Evolutionary conservation across 257 asterid genomes (phyloP), one percentile per base, ranked within the genome.

Genomic region (Knoxia roxburghii): DNA sequence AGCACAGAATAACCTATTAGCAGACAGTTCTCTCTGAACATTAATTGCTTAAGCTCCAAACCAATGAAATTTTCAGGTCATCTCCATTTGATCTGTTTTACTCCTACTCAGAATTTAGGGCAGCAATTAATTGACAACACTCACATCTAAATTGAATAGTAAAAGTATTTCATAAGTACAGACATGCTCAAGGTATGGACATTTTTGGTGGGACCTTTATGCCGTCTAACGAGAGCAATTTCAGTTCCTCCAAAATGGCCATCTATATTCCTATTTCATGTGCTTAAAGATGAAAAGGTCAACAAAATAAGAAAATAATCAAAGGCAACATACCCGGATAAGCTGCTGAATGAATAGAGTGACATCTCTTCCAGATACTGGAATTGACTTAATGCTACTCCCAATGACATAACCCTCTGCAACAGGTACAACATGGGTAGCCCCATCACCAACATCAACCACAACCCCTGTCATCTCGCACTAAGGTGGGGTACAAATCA

Each of bases 391-490:
- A 65, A 93, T 90, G 90, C 99, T 93, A 81, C 97, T 82, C 73
- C 97, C 99, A 79, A 93, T 85, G 68, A 88, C 97, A 80, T 90
- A 93, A 77, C 99, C 99, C 45, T 93, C 96, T 33, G 98, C 97
- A 73, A 93, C 97, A 71, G 99, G 97, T 76, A 93, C 99, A 59
- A 90, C 87, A 71, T 93, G 99, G 46, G 97, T 85, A 84, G 95
- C 99, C 63, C 99, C 99, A 84, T 93, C 99, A 62, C 97, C 97
- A 72, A 87, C 79, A 71, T 93, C 99, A 73, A 93, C 89, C 59
- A 93, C 99, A 59, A 93, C 92, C 48, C 97, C 99, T 68, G 99
- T 93, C 99, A 90, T 93, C 95, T 93, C 97, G 82, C 98, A 88
- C 98, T 93, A 80, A 73, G 57, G 68, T 65, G 64, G 77, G 71